These are phyloP conservation scores for Trichoderma atroviride DNA, from an alignment of 2,329 filamentous ascomycete genomes.

Conservation along the genomic window DNA sequence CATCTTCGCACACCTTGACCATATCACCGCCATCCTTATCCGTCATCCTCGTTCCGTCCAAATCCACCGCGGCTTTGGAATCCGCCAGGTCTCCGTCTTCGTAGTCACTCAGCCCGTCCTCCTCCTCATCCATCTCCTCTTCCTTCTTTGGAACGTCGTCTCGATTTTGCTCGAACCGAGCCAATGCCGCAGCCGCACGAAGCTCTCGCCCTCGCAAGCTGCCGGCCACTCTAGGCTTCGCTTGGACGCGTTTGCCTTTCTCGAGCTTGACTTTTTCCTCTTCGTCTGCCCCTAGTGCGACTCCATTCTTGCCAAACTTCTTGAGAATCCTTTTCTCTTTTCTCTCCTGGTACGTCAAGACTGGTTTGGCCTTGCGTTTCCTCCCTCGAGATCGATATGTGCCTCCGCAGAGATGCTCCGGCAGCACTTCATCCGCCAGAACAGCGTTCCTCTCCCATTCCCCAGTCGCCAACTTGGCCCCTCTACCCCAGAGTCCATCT, in stretches of 20 bases:
- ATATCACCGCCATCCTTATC: slow-evolving; percentile 69
- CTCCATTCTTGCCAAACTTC: slow-evolving; percentile 75
- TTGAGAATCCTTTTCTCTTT: slow-evolving; percentile 72
- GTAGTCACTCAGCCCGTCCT: slow-evolving; percentile 50
- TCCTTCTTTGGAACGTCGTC: slow-evolving; percentile 44
- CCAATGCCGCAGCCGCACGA: slow-evolving; percentile 74
- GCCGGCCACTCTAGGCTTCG: slow-evolving; percentile 72
- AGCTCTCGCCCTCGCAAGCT: slow-evolving; percentile 76
- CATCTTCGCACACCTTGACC: slow-evolving; percentile 75
- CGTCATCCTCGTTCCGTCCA: slow-evolving; percentile 64
- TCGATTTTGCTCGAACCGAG: slow-evolving; percentile 65
- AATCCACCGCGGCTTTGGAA: slow-evolving; percentile 53
- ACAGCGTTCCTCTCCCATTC: slow-evolving; percentile 59
- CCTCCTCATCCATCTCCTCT: slow-evolving; percentile 40
- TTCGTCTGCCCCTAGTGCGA: slow-evolving; percentile 70
- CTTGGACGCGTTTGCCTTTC: slow-evolving; percentile 62
- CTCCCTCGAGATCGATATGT: slow-evolving; percentile 67
- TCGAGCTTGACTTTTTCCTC: slow-evolving; percentile 67
- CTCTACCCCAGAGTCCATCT: slow-evolving; percentile 81
- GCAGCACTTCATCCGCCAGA: slow-evolving; percentile 57
- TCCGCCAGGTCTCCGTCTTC: slow-evolving; percentile 54
- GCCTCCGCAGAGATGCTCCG: slow-evolving; percentile 78
- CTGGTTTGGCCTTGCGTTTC: slow-evolving; percentile 56
- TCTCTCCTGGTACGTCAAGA: slow-evolving; percentile 68
- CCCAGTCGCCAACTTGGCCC: slow-evolving; percentile 63